Evolutionary conservation across 345 rosid genomes (phyloP).

Genomic region (Citrus medica): DNA sequence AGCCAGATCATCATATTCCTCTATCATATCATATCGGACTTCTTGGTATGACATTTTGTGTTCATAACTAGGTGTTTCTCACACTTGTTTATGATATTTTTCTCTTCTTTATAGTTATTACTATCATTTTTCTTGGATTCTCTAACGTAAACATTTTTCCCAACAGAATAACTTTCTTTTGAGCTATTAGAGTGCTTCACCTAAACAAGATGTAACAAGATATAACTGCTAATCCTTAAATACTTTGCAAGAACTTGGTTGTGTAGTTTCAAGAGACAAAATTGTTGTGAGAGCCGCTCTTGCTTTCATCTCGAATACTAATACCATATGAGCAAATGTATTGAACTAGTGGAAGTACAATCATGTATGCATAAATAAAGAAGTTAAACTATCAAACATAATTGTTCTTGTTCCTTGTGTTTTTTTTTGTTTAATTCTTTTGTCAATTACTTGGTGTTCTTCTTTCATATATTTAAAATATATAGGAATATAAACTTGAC

Average conservation of each 20-base stretch:
- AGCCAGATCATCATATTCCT: constrained; percentile 43
- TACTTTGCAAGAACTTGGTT: background rate
- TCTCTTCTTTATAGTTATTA: background rate
- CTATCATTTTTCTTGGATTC: background rate
- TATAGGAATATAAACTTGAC: background rate
- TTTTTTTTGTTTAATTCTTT: background rate
- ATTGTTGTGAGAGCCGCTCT: background rate
- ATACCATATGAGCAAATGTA: background rate
- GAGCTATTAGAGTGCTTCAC: background rate
- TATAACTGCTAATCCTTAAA: background rate
- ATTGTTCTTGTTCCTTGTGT: background rate
- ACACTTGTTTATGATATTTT: background rate
- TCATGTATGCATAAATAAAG: background rate
- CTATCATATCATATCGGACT: constrained; percentile 72
- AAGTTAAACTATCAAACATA: too few relatives aligned
- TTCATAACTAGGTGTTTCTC: background rate
- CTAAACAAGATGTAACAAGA: background rate
- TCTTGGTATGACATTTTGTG: constrained; percentile 44
- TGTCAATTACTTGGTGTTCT: background rate
- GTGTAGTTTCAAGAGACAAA: background rate
- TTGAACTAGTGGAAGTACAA: background rate
- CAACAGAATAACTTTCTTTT: background rate
- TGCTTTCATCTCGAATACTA: background rate
- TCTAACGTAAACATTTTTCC: background rate
- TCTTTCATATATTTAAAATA: background rate